phyloP scores from a whole-genome alignment of 352 stramenopile genomes.

The Globisporangium recalcitrans region DNA sequence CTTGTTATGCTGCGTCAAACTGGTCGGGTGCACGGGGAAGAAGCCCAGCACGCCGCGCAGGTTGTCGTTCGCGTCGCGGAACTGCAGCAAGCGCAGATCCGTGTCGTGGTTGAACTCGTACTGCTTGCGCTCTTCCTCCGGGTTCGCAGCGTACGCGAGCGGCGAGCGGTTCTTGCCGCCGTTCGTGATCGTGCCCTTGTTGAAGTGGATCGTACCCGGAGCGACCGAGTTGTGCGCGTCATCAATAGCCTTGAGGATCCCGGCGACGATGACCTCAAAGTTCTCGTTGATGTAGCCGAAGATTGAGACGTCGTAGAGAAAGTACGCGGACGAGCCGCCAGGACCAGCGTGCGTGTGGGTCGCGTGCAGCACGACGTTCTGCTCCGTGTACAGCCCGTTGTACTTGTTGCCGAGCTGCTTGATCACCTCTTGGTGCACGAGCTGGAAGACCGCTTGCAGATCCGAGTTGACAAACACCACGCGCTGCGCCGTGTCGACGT shows the following conservation, averaged over 20 bases:
- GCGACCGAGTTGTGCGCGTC: conserved; percentile 47
- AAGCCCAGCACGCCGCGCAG: conserved; percentile 62
- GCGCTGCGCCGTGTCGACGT: conserved; percentile 26
- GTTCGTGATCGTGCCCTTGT: conserved; percentile 23
- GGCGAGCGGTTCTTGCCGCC: conserved; percentile 68
- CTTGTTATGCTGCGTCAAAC: conserved; percentile 59
- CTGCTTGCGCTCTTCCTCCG: conserved; percentile 35
- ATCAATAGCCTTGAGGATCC: conserved; percentile 55
- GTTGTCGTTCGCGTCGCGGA: conserved; percentile 28
- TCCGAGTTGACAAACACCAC: conserved; percentile 52
- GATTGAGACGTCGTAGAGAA: conserved; percentile 55
- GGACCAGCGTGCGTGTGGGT: conserved; percentile 80
- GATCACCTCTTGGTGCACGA: conserved; percentile 52
- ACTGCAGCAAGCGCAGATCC: conserved; percentile 57
- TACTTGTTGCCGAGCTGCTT: conserved; percentile 28
- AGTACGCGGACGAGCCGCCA: conserved; percentile 69
- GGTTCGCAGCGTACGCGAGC: conserved; percentile 63
- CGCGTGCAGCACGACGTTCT: conserved; percentile 67
- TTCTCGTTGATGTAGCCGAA: conserved; percentile 42
- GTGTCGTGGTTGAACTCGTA: conserved; percentile 64
- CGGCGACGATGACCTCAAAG: conserved; percentile 61
- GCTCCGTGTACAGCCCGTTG: conserved; percentile 37
- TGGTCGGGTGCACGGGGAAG: conserved; percentile 76
- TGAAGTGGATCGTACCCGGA: conserved; percentile 34
- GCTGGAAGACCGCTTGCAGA: conserved; percentile 37